Conservation (phyloP, 2,329 filamentous ascomycete species). For the Metarhizium anisopliae region DNA sequence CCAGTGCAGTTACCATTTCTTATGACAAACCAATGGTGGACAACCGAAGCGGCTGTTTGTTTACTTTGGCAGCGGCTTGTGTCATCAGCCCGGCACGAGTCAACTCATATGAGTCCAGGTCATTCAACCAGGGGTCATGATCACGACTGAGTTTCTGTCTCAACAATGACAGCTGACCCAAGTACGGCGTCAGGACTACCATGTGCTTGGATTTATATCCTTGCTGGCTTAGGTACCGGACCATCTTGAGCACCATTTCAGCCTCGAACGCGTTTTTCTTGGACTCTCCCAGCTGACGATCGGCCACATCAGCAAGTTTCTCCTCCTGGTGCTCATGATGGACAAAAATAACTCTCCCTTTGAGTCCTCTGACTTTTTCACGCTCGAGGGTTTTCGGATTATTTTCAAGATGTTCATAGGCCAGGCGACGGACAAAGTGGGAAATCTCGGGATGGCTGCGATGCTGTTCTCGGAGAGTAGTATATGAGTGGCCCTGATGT, state of each 20-base stretch:
- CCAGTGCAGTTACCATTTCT: neutral
- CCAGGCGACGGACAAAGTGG: slow-evolving; percentile 42
- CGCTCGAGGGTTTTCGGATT: slow-evolving; percentile 38
- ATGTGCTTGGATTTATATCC: slow-evolving; percentile 57
- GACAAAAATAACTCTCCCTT: slow-evolving; percentile 54
- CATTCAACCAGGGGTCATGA: slow-evolving; percentile 58
- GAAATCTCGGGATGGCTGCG: slow-evolving; percentile 64
- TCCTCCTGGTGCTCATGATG: slow-evolving; percentile 50
- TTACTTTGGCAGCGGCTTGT: slow-evolving; percentile 37
- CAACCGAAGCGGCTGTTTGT: slow-evolving; percentile 46
- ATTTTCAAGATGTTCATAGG: slow-evolving; percentile 54
- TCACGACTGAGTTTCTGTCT: slow-evolving; percentile 41
- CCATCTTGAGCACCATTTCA: slow-evolving; percentile 53
- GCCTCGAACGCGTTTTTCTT: slow-evolving; percentile 58
- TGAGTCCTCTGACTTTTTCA: slow-evolving; percentile 44
- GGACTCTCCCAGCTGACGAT: slow-evolving; percentile 38
- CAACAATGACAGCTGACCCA: slow-evolving; percentile 57
- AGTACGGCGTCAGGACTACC: slow-evolving; percentile 63
- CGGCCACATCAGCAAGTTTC: slow-evolving; percentile 37
- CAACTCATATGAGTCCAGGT: slow-evolving; percentile 57
- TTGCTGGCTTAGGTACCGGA: slow-evolving; percentile 62
- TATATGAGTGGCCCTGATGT: slow-evolving; percentile 40
- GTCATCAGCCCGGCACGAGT: slow-evolving; percentile 49
- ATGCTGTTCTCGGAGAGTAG: slow-evolving; percentile 51
- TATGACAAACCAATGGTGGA: slow-evolving; percentile 57